Evolutionary conservation across 441 rosid genomes (phyloP).

Genomic region (Populus hybrid): DNA sequence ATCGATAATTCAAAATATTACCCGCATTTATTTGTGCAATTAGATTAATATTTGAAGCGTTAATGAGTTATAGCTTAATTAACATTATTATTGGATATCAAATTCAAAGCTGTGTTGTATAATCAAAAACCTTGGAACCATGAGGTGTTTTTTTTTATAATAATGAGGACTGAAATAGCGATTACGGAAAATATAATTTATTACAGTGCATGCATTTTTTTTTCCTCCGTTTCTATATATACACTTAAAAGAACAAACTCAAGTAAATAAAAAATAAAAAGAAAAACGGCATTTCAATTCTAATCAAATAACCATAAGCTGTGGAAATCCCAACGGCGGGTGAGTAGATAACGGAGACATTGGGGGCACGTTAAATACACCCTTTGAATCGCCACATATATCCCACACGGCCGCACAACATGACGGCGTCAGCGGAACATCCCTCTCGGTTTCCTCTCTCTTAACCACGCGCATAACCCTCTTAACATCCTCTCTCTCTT

Average conservation of each 20-base stretch:
- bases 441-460: conserved; percentile 38
- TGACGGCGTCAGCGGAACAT: conserved; percentile 40
- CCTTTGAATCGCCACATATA: conserved; percentile 29
- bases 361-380: conserved; percentile 37
- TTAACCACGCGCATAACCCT: conserved; percentile 27
- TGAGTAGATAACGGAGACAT: conserved; percentile 50
- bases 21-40: too few species aligned
- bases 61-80: too few species aligned
- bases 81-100: too few species aligned
- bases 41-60: too few species aligned
- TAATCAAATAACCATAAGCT: conserved; percentile 36
- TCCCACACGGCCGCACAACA: conserved; percentile 37
- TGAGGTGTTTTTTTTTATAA: too few species aligned
- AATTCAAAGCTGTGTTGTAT: too few species aligned
- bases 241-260: background rate
- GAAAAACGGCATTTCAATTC: background rate
- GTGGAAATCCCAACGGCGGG: conserved; percentile 48
- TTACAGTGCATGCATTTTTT: too few species aligned
- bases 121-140: too few species aligned
- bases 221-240: background rate
- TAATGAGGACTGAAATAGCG: too few species aligned
- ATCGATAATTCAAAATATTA: too few species aligned
- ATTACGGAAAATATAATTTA: too few species aligned
- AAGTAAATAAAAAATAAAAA: background rate
- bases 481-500: background rate